phyloP scores from a whole-genome alignment of 352 stramenopile species.

The Phytophthora hibernalis region DNA sequence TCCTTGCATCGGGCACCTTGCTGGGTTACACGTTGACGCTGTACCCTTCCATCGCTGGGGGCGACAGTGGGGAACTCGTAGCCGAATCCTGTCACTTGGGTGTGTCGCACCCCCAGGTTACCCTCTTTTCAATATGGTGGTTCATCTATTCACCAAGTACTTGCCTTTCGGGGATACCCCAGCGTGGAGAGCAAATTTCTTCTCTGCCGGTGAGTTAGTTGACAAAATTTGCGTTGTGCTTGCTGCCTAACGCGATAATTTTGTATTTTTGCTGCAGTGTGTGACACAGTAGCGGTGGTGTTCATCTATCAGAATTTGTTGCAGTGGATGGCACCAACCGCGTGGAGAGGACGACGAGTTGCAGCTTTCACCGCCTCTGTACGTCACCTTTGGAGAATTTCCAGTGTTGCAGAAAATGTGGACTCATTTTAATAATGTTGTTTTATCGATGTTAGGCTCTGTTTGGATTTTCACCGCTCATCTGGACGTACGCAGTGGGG shows the following conservation, averaged over 20 bases:
- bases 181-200: conserved; percentile 91
- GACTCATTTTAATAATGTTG: conserved; percentile 3
- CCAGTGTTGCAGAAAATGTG: neutral
- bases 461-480: conserved; percentile 93
- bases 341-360: conserved; percentile 30
- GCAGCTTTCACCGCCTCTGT: conserved; percentile 65
- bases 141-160: conserved; percentile 64
- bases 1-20: conserved; percentile 40
- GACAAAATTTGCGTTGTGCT: too few relatives aligned
- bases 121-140: conserved; percentile 93
- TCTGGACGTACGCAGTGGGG: conserved; percentile 95
- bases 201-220: conserved; percentile 67
- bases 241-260: conserved; percentile 1
- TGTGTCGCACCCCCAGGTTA: conserved; percentile 95
- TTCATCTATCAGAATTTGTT: conserved; percentile 69
- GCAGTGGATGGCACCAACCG: conserved; percentile 45
- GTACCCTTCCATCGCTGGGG: conserved; percentile 88
- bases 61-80: conserved; percentile 93
- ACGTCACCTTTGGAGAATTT: conserved; percentile 2
- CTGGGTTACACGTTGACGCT: conserved; percentile 80
- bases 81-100: conserved; percentile 94
- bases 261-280: conserved; percentile 40
- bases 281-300: conserved; percentile 55
- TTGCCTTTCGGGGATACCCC: conserved; percentile 44
- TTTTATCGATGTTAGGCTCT: conserved; percentile 49